Conservation (phyloP, 495 filamentous ascomycete genomes). For the Antarctomyces pellizariae region DNA sequence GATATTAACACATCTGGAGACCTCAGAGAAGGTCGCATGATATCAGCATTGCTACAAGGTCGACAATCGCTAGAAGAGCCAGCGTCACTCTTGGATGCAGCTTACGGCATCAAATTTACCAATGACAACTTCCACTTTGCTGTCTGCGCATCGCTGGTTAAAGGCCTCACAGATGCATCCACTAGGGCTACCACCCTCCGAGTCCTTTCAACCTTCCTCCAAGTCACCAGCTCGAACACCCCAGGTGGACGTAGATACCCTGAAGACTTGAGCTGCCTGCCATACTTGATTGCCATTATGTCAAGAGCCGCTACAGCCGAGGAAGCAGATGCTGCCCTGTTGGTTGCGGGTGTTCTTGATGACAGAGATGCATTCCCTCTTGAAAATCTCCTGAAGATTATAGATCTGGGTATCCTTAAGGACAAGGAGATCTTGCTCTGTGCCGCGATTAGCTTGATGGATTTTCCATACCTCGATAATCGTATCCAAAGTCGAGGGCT, state of each 20-base stretch:
- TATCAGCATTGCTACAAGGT: conserved; percentile 30
- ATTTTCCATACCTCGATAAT: conserved; percentile 31
- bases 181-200: conserved; percentile 30
- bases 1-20: conserved; percentile 33
- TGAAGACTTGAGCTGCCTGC: conserved; percentile 18
- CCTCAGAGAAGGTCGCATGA: conserved; percentile 31
- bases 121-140: conserved; percentile 40
- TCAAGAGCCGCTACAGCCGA: conserved; percentile 21
- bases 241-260: conserved; percentile 7
- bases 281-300: conserved; percentile 27
- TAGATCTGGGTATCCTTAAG: conserved; percentile 20
- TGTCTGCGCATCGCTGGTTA: conserved; percentile 31
- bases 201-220: conserved; percentile 33
- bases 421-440: conserved; percentile 33
- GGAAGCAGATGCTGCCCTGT: conserved; percentile 26
- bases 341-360: conserved; percentile 18
- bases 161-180: conserved; percentile 32
- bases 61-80: conserved; percentile 30
- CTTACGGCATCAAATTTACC: conserved; percentile 37
- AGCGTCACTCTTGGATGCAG: conserved; percentile 29
- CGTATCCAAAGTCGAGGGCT: conserved; percentile 26
- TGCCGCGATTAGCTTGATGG: conserved; percentile 28
- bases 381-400: conserved; percentile 14
- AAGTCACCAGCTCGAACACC: conserved; percentile 24
- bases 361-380: conserved; percentile 11